phyloP scores from a whole-genome alignment of 106 monocot species.

The Acanthochlamys bracteata region DNA sequence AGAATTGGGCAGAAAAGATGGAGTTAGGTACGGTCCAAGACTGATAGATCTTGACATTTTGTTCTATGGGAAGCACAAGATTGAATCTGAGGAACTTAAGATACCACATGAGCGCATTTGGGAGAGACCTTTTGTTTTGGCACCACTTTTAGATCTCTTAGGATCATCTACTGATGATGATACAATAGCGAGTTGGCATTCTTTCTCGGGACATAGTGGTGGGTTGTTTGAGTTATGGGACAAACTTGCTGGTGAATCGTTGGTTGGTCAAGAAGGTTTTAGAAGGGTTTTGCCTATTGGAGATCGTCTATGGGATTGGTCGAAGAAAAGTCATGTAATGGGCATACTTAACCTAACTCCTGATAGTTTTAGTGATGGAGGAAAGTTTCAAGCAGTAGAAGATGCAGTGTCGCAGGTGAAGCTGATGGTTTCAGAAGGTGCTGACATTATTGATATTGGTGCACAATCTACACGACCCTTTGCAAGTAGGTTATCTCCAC shows the following conservation, averaged over 20 bases:
- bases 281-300: slow-evolving; percentile 74
- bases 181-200: slow-evolving; percentile 64
- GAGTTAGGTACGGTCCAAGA: slow-evolving; percentile 90
- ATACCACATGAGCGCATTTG: slow-evolving; percentile 80
- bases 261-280: slow-evolving; percentile 41
- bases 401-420: slow-evolving; percentile 56
- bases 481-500: slow-evolving; percentile 45
- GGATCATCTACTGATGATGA: slow-evolving; percentile 47
- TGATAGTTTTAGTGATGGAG: slow-evolving; percentile 96
- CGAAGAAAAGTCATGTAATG: slow-evolving; percentile 79
- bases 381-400: slow-evolving; percentile 50
- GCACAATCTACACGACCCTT: slow-evolving; percentile 87
- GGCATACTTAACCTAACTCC: slow-evolving; percentile 87
- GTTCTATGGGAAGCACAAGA: slow-evolving; percentile 52
- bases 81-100: slow-evolving; percentile 51
- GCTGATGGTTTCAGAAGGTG: slow-evolving; percentile 65
- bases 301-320: slow-evolving; percentile 53
- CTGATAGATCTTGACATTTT: slow-evolving; percentile 91
- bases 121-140: slow-evolving; percentile 90
- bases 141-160: slow-evolving; percentile 79
- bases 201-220: slow-evolving; percentile 33
- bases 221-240: slow-evolving; percentile 73
- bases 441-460: slow-evolving; percentile 87
- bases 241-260: slow-evolving; percentile 63
- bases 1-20: slow-evolving; percentile 60